Conservation (phyloP, 1,284 basidiomycete species). For the Microbotryum lychnidis-dioicae region DNA sequence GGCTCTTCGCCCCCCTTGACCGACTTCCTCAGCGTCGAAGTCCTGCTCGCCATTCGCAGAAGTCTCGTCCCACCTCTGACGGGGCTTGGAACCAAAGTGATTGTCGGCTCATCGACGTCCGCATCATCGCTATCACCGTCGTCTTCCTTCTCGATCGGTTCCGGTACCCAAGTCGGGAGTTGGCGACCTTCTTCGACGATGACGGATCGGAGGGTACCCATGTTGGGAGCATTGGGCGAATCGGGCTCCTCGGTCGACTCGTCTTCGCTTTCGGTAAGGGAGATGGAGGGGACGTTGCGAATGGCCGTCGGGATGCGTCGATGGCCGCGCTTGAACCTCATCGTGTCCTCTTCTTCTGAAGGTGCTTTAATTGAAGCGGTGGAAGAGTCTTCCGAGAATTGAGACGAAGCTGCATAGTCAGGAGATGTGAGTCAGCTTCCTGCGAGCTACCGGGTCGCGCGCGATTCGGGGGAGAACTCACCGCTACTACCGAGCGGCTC, state of each 20-base stretch:
- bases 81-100: conserved; percentile 14
- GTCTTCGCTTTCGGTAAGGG: conserved; percentile 19
- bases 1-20: neutral
- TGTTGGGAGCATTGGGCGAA: neutral
- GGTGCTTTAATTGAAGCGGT: neutral
- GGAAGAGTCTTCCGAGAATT: too few relatives aligned
- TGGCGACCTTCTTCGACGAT: conserved; percentile 14
- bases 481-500: too few relatives aligned
- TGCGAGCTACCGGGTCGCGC: too few relatives aligned
- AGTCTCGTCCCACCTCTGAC: neutral
- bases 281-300: conserved; percentile 20
- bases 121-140: conserved; percentile 5
- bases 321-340: conserved; percentile 19
- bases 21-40: neutral
- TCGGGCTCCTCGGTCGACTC: conserved; percentile 7
- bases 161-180: conserved; percentile 18
- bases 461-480: too few relatives aligned
- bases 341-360: neutral
- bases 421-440: too few relatives aligned
- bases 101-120: conserved; percentile 26
- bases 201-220: conserved; percentile 15
- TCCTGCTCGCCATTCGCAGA: conserved; percentile 1
- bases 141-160: neutral
- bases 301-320: conserved; percentile 26
- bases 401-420: too few relatives aligned